Evolutionary conservation across 2,329 filamentous ascomycete genomes (phyloP), one percentile per base, ranked within the genome.

Genomic region (Talaromyces piceae): DNA sequence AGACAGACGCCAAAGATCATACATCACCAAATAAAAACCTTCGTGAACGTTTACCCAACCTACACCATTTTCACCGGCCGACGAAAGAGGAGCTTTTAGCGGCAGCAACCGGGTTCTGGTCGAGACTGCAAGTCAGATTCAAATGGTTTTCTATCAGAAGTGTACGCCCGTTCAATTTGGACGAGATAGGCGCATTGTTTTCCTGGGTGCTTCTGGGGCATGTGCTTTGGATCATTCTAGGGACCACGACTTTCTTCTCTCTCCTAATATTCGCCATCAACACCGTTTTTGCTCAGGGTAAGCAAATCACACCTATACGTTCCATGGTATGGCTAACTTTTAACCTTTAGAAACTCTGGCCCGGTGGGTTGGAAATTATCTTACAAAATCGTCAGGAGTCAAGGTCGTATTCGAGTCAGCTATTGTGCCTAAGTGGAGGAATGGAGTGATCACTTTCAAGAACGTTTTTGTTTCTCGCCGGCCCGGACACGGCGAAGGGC

Each of bases 81-180:
- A 91, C 86, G 6, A 96, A 95, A 65, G 91, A 96, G 66, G 93
- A 98, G 68, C 78, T 98, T 25, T 76, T 98, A 30, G 86, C 88
- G 18, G 91, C 93, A 4, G 90, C 93, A 30, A 96, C 84, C 20
- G 91, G 91, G 1, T 96, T 97, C 67, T 93, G 89, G 84, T 86
- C 94, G 56, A 82, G 93, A 45, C 70, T 96, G 41, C 89, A 86
- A 63, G 87, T 97, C 22, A 86, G 90, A 37, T 94, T 97, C 74
- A 98, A 98, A 70, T 98, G 93, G 93, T 85, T 93, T 61, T 94
- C 93, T 2, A 98, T 98, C 61, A 79, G 91, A 64, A 95, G 91
- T 66, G 88, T 87, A 67, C 80, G 93, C 31, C 93, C 93, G 0
- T 98, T 93, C 81, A 98, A 95, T 67, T 81, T 86, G 20, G 93